phyloP scores from a whole-genome alignment of 208 protist genomes.

The Acanthamoeba castellanii region DNA sequence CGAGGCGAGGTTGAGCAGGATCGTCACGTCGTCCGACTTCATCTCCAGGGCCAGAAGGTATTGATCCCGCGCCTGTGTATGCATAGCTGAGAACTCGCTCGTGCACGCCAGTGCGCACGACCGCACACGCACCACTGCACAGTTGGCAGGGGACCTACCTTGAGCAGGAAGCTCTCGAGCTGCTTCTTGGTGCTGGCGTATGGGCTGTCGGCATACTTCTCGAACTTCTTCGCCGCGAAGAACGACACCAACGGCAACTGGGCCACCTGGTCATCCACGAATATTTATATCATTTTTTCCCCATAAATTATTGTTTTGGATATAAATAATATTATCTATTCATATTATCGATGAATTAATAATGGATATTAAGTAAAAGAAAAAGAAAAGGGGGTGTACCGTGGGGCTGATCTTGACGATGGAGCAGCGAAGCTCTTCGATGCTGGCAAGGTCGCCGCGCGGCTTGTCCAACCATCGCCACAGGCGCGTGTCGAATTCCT shows the following conservation, averaged over 20 bases:
- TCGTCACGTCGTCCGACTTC: slow-evolving; percentile 58
- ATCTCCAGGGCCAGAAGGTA: slow-evolving; percentile 67
- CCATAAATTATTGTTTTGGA: too few species aligned
- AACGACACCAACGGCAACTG: slow-evolving; percentile 67
- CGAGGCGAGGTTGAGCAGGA: slow-evolving; percentile 50
- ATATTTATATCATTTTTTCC: too few species aligned
- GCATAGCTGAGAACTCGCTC: too few species aligned
- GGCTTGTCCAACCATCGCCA: neutral
- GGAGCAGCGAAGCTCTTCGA: neutral
- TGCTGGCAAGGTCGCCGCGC: slow-evolving; percentile 18
- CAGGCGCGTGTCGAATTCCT: slow-evolving; percentile 47
- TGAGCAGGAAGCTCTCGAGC: slow-evolving; percentile 53
- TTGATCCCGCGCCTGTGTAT: slow-evolving; percentile 51
- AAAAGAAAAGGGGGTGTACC: neutral
- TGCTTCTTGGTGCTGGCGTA: slow-evolving; percentile 74
- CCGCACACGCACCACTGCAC: too few species aligned
- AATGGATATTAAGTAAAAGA: neutral
- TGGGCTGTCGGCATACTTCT: slow-evolving; percentile 63
- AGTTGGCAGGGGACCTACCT: neutral
- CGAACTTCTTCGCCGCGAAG: slow-evolving; percentile 65
- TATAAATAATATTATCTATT: too few species aligned
- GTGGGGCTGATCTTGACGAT: slow-evolving; percentile 56
- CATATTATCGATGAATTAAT: too few species aligned
- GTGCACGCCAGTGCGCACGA: too few species aligned
- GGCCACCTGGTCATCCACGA: neutral